Base-by-base conservation (phyloP, 2,329 filamentous ascomycete species). In the Ilyonectria mors-panacis region DNA sequence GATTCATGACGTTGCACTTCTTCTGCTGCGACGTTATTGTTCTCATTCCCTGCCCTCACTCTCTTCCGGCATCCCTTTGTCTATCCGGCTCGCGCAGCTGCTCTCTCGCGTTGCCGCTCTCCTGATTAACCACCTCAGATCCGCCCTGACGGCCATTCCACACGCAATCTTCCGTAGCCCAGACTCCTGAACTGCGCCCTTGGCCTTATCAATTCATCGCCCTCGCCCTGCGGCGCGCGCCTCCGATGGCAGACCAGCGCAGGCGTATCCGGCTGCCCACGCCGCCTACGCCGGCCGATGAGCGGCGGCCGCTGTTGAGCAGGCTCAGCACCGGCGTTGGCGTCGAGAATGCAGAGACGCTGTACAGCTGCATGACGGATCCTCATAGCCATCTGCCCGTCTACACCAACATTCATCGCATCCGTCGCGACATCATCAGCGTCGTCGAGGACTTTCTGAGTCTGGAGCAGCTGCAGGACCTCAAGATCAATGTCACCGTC, bases 401-500 rank as follows among this genome's bases (percentile, higher is more conserved):
- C 15, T 95, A 94, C 81, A 92, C 88, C 56, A 94, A 91, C 70
- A 94, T 94, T 74, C 93, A 94, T 79, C 86, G 91, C 67, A 90
- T 92, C 77, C 86, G 89, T 39, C 86, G 88, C 77, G 89, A 92
- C 78, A 87, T 92, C 65, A 83, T 86, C 68, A 87, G 86, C 63
- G 88, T 90, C 33, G 88, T 91, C 56, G 89, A 91, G 81, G 86
- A 88, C 77, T 87, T 87, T 73, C 79, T 89, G 76, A 93, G 89
- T 63, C 83, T 92, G 63, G 92, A 94, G 73, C 93, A 96, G 83
- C 84, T 97, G 69, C 89, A 91, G 75, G 92, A 94, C 78, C 91
- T 94, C 62, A 88, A 93, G 65, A 94, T 96, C 85, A 96, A 96
- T 77, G 88, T 93, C 57, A 87, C 92, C 1, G 91, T 96, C 50